Percentiles rank a stretch among this genome's conserved stretches.
These are phyloP conservation scores for Arthromyces matolae DNA, from an alignment of 768 basidiomycete genomes.

Conservation along the genomic window DNA sequence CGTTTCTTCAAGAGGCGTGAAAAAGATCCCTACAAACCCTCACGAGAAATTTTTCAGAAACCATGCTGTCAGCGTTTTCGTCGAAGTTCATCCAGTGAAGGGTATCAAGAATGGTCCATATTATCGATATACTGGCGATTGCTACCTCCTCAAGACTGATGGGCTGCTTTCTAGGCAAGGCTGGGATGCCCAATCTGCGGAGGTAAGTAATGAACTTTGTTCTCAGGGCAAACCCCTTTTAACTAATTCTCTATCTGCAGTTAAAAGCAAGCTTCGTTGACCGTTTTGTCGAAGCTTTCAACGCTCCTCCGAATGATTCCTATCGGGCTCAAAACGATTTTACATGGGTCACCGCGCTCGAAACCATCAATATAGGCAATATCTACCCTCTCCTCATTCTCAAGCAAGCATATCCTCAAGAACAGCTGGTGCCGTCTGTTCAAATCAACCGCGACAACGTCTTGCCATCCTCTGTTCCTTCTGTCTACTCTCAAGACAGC, in stretches of 20 bases:
- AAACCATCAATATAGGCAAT: conserved; percentile 7
- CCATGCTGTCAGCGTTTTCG: conserved; percentile 17
- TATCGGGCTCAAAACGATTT: conserved; percentile 5
- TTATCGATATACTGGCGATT: conserved; percentile 15
- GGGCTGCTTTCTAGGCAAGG: conserved; percentile 1
- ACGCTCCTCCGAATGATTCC: background rate
- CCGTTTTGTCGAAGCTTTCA: conserved; percentile 9
- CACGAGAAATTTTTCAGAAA: conserved; percentile 3
- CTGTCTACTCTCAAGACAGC: conserved; percentile 11
- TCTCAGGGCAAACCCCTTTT: background rate
- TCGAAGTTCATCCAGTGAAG: conserved; percentile 7
- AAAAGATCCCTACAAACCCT: conserved; percentile 1
- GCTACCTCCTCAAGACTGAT: conserved; percentile 10
- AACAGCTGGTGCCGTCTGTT: background rate
- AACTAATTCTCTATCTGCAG: conserved; percentile 1
- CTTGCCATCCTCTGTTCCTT: background rate
- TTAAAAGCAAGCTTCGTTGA: conserved; percentile 11
- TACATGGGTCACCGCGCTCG: background rate
- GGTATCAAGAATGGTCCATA: conserved; percentile 8
- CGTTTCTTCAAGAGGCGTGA: conserved; percentile 10
- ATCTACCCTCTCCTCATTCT: conserved; percentile 12
- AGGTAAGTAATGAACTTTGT: conserved; percentile 4
- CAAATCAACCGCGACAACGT: background rate
- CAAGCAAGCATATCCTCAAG: conserved; percentile 1
- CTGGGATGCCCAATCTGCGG: conserved; percentile 8